phyloP scores from a whole-genome alignment of 208 protist species.

The Trypanosoma theileri region DNA sequence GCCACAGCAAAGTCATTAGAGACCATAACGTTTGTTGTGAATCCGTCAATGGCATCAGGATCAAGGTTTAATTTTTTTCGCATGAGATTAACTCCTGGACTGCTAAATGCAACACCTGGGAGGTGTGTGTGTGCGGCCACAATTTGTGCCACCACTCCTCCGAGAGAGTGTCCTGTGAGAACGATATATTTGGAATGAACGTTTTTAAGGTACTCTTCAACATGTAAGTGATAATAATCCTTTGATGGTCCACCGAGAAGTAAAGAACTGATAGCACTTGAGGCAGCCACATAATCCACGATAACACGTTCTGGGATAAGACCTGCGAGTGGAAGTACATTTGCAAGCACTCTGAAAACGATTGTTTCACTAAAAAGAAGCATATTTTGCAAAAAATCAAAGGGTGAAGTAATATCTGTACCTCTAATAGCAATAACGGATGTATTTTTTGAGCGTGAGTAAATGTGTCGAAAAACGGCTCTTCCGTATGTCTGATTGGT shows the following conservation, averaged over 20 bases:
- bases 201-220: slow-evolving; percentile 25
- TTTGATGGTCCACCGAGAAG: background rate
- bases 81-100: slow-evolving; percentile 30
- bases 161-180: slow-evolving; percentile 32
- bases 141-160: slow-evolving; percentile 32
- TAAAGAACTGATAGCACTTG: slow-evolving; percentile 15
- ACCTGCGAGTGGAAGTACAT: slow-evolving; percentile 20
- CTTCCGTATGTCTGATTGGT: slow-evolving; percentile 24
- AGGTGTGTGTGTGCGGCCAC: slow-evolving; percentile 24
- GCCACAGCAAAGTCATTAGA: slow-evolving; percentile 26
- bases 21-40: slow-evolving; percentile 31
- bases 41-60: slow-evolving; percentile 22
- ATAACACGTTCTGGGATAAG: slow-evolving; percentile 30
- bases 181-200: slow-evolving; percentile 23
- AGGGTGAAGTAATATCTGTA: slow-evolving; percentile 28
- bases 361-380: slow-evolving; percentile 30
- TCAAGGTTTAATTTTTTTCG: slow-evolving; percentile 28
- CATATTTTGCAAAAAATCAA: slow-evolving; percentile 35
- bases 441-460: slow-evolving; percentile 23
- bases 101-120: slow-evolving; percentile 29
- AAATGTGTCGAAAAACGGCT: slow-evolving; percentile 29
- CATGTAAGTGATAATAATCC: slow-evolving; percentile 31
- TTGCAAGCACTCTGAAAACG: slow-evolving; percentile 28
- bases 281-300: slow-evolving; percentile 26
- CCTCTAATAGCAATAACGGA: slow-evolving; percentile 38